Base-by-base conservation (phyloP, 1,284 basidiomycete species). In the Amylostereum areolatum region DNA sequence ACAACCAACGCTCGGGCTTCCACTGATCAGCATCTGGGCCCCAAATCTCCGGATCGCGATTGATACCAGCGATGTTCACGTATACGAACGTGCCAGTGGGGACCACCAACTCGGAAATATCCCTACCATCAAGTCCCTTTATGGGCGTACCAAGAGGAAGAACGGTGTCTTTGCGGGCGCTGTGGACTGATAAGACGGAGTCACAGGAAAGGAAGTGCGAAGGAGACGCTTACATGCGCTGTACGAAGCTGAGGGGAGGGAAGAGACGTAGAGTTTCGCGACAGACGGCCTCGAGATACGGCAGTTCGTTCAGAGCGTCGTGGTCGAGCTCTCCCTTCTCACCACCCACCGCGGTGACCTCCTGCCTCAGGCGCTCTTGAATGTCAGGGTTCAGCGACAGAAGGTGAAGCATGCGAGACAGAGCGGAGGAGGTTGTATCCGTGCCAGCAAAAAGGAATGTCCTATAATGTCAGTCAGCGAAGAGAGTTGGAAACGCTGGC, bases 271-370 rank as follows among this genome's bases (percentile, higher is more conserved):
- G 54, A 0, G 65, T 66, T 48, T 68, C 66, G 12, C 63, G 57
- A 47, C 64, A 64, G 5, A 68, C 56, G 1, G 62, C 66, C 39
- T 68, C 66, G 5, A 68, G 54, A 45, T 59, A 66, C 0, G 66
- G 64, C 6, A 68, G 52, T 1, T 49, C 46, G 25, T 62, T 60
- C 8, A 68, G 55, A 1, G 49, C 48, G 48, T 68, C 66, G 46
- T 65, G 62, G 0, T 55, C 44, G 25, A 64, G 46, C 29, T 65
- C 61, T 6, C 41, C 48, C 8, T 52, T 49, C 33, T 58, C 52
- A 25, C 49, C 45, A 24, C 54, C 49, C 12, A 59, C 60, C 5
- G 52, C 47, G 9, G 47, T 12, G 7, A 66, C 51, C 45, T 64
- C 64, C 5, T 57, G 48, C 1, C 66, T 56, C 8, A 67, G 52